Conservation (phyloP, 2,329 filamentous ascomycete species). For the Curvularia lunata region DNA sequence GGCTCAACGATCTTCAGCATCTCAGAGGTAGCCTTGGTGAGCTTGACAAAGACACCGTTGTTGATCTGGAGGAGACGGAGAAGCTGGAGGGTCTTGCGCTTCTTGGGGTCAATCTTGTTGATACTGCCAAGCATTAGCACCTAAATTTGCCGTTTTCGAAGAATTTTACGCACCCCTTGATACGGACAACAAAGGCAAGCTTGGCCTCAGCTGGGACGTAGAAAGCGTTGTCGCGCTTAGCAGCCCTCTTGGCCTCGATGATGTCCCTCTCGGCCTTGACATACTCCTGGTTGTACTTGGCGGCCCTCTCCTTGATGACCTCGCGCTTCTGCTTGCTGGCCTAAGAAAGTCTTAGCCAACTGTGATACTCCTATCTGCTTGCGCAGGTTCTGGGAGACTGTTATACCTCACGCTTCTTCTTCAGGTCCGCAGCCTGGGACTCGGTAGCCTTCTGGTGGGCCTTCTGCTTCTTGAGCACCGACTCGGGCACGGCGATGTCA, state of each 20-base stretch:
- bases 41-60: conserved; percentile 97
- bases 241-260: conserved; percentile 87
- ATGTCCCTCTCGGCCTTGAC: conserved; percentile 95
- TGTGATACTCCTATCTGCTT: conserved; percentile 47
- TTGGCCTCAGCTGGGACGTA: conserved; percentile 95
- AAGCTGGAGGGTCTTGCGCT: conserved; percentile 99
- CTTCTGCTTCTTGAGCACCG: conserved; percentile 99
- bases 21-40: conserved; percentile 97
- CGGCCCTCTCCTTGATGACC: conserved; percentile 99
- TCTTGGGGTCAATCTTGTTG: conserved; percentile 99
- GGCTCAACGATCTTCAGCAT: conserved; percentile 98
- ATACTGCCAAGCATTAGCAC: conserved; percentile 67
- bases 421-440: conserved; percentile 76
- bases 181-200: conserved; percentile 97
- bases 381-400: conserved; percentile 45
- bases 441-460: conserved; percentile 98
- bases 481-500: conserved; percentile 97
- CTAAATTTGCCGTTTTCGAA: neutral
- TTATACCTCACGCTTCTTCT: conserved; percentile 94
- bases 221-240: conserved; percentile 92
- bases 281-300: conserved; percentile 99
- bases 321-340: conserved; percentile 98
- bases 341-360: conserved; percentile 62
- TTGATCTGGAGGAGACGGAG: conserved; percentile 99
- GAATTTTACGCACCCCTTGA: conserved; percentile 78